phyloP scores from a whole-genome alignment of 2,329 filamentous ascomycete species.

The Fusarium sp. region DNA sequence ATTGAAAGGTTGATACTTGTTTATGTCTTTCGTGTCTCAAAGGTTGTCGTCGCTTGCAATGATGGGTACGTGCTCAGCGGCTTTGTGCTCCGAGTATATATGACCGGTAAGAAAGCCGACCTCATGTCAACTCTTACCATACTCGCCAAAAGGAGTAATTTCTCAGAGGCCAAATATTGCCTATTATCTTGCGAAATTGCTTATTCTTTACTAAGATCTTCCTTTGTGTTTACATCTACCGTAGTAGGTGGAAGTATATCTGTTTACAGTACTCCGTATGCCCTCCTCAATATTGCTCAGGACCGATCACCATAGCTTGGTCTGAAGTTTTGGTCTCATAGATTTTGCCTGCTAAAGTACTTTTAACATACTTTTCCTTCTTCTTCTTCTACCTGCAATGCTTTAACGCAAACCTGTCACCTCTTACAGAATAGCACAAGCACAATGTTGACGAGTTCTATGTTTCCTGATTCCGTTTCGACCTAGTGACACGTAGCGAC shows the following conservation, averaged over 20 bases:
- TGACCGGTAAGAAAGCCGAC: constrained; percentile 16
- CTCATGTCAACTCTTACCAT: neutral
- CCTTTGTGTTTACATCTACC: too few relatives aligned
- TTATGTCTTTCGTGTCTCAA: neutral
- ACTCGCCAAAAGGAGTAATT: neutral
- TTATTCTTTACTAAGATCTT: neutral
- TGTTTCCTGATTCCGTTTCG: constrained; percentile 51
- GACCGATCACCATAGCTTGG: neutral
- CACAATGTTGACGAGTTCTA: constrained; percentile 47
- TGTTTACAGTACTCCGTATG: neutral
- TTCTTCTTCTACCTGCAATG: neutral
- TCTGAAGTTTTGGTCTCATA: constrained; percentile 13
- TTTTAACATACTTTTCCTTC: constrained; percentile 15
- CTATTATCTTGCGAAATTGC: neutral
- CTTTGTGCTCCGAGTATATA: neutral
- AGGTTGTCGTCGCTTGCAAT: neutral
- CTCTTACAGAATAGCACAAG: constrained; percentile 33
- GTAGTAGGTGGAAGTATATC: too few relatives aligned
- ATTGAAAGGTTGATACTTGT: too few relatives aligned
- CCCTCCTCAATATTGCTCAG: too few relatives aligned
- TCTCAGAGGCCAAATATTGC: neutral
- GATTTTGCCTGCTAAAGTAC: constrained; percentile 21
- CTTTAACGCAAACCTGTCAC: constrained; percentile 15
- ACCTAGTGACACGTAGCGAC: constrained; percentile 52
- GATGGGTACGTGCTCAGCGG: neutral